Evolutionary conservation across 2,329 filamentous ascomycete genomes (phyloP).

Genomic region (Pseudocercospora macadamiae): DNA sequence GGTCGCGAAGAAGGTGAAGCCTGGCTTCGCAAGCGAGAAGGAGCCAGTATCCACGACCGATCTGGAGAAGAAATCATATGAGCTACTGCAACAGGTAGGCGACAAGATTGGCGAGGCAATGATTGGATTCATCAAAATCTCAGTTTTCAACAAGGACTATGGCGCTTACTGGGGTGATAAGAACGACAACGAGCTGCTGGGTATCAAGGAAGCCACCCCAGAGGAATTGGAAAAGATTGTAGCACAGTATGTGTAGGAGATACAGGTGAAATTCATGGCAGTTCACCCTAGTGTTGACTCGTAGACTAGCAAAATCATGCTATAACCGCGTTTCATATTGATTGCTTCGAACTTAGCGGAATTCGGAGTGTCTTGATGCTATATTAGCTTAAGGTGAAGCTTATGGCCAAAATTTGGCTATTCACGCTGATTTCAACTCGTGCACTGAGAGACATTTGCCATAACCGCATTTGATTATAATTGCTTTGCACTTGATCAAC

Average conservation of each 20-base stretch:
- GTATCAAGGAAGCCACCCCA: conserved; percentile 37
- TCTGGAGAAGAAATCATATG: conserved; percentile 35
- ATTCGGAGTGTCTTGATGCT: too few species aligned
- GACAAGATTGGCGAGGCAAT: conserved; percentile 27
- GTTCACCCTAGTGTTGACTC: too few species aligned
- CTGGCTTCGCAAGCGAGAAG: conserved; percentile 34
- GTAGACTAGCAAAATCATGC: too few species aligned
- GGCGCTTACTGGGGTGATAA: conserved; percentile 37
- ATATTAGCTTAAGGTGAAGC: too few species aligned
- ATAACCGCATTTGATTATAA: too few species aligned
- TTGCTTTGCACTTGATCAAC: too few species aligned
- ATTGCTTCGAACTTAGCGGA: too few species aligned
- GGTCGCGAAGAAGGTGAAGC: conserved; percentile 40
- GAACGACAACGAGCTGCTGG: conserved; percentile 43
- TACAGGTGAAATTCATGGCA: too few species aligned
- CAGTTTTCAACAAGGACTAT: conserved; percentile 35
- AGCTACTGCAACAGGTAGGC: conserved; percentile 34
- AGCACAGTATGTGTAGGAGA: conserved; percentile 20
- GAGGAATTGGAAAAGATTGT: conserved; percentile 36
- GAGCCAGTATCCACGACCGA: conserved; percentile 32
- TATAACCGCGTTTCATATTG: too few species aligned
- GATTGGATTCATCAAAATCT: conserved; percentile 36
- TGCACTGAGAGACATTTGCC: too few species aligned
- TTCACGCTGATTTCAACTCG: too few species aligned
- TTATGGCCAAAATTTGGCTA: too few species aligned